Evolutionary conservation across 805 yeast species (phyloP).

Genomic region (Teunomyces tritomae): DNA sequence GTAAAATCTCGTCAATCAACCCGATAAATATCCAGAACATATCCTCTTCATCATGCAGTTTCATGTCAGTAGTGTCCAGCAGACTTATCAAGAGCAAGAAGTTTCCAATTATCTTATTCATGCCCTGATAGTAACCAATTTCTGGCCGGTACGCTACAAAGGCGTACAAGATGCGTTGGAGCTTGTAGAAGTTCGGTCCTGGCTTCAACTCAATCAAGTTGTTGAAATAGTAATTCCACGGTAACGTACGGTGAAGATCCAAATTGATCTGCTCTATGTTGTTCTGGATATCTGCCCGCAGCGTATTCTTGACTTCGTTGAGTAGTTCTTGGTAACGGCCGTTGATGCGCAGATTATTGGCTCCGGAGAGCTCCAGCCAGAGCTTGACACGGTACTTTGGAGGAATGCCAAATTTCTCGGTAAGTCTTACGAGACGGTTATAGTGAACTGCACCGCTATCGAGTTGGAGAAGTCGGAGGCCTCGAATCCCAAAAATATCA

Average conservation of each 20-base stretch:
- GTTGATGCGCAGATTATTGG: conserved; percentile 41
- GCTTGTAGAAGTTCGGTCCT: conserved; percentile 52
- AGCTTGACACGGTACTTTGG: conserved; percentile 43
- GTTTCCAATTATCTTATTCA: conserved; percentile 59
- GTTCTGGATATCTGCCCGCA: conserved; percentile 4
- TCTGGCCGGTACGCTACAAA: conserved; percentile 45
- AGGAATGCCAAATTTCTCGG: conserved; percentile 46
- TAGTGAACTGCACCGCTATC: conserved; percentile 11
- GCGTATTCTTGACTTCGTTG: conserved; percentile 11
- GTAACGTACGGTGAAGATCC: conserved; percentile 56
- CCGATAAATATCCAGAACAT: conserved; percentile 54
- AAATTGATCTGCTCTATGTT: conserved; percentile 49
- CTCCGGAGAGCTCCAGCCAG: conserved; percentile 58
- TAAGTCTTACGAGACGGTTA: conserved; percentile 23
- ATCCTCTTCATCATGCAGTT: conserved; percentile 37
- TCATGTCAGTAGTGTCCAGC: neutral
- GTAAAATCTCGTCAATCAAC: conserved; percentile 48
- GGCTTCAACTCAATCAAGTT: conserved; percentile 37
- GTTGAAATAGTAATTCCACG: conserved; percentile 49
- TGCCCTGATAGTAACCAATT: conserved; percentile 59
- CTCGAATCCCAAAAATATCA: conserved; percentile 38
- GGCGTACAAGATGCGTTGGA: conserved; percentile 48
- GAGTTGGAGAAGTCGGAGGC: conserved; percentile 27
- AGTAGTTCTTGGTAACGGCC: conserved; percentile 43
- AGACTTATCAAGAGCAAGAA: conserved; percentile 28